Evolutionary conservation across 176 grass and related monocot species (phyloP).

Genomic region (Rhynchospora pubera): DNA sequence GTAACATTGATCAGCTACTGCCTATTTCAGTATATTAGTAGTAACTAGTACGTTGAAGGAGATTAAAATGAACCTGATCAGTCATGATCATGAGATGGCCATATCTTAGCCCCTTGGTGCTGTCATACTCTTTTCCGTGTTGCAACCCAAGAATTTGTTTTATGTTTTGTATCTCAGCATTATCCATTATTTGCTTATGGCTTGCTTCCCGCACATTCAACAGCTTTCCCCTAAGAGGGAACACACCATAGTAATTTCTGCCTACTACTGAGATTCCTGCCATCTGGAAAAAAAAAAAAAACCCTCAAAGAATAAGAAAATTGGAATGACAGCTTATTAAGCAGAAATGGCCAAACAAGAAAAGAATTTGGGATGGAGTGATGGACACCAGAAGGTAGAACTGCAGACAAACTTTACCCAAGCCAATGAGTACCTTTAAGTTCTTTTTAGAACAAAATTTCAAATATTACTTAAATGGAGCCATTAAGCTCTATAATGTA

Average conservation of each 20-base stretch:
- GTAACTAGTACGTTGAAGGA: neutral
- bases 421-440: neutral
- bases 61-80: constrained; percentile 52
- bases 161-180: constrained; percentile 70
- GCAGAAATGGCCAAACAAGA: neutral
- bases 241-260: constrained; percentile 79
- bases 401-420: neutral
- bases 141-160: constrained; percentile 89
- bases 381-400: neutral
- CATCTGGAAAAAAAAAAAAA: constrained; percentile 49
- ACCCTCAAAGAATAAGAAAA: neutral
- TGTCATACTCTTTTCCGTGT: constrained; percentile 61
- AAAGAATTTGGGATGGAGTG: neutral
- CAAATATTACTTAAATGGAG: too few species aligned
- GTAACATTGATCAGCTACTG: neutral
- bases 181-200: constrained; percentile 68
- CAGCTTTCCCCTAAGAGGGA: constrained; percentile 82
- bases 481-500: neutral
- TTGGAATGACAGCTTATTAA: neutral
- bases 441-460: neutral
- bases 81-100: constrained; percentile 99
- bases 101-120: constrained; percentile 78
- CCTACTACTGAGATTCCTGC: constrained; percentile 60
- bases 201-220: constrained; percentile 82
- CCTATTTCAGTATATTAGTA: neutral